Base-by-base conservation (phyloP, 176 grass and related monocot genomes). In the Guadua angustifolia region DNA sequence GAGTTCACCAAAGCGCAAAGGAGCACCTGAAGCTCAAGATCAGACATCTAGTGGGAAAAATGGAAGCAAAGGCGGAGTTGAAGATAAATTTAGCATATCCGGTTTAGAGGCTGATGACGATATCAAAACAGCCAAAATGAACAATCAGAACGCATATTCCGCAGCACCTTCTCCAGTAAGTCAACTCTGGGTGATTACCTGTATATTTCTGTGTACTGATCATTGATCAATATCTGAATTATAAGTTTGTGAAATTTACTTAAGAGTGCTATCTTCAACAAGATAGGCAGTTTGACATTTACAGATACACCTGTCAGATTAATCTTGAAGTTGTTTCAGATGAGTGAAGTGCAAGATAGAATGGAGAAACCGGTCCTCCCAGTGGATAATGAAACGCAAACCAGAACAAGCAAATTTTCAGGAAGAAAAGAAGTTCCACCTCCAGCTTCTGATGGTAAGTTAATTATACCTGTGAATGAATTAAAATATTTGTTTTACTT, bases 1-100 rank as follows among this genome's bases (percentile, higher is more conserved):
- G 82, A 82, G 78, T 73, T 95, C 93, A 52, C 93, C 89, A 75
- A 99, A 95, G 82, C 77, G 64, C 62, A 91, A 94, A 90, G 46
- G 50, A 78, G 63, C 49, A 86, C 64, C 61, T 11, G 84, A 91
- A 84, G 56, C 50, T 67, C 78, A 88, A 51, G 81, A 79, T 81
- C 84, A 65, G 56, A 85, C 56, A 53, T 74, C 79, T 18, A 51
- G 66, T 49, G 85, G 75, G 57, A 92, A 94, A 83, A 81, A 64
- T 49, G 83, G 87, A 89, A 72, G 62, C 78, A 88, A 94, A 91
- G 49, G 32, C 71, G 83, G 73, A 73, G 32, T 56, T 33, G 66
- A 92, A 69, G 82, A 83, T 82, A 74, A 88, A 72, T 80, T 87
- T 74, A 94, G 88, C 52, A 33, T 85, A 33, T 86, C 88, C 35